A percentile compares a stretch with the other conserved stretches of the same genome.
Conservation (phyloP, 2,329 filamentous ascomycete genomes). For the Fusarium irregulare region DNA sequence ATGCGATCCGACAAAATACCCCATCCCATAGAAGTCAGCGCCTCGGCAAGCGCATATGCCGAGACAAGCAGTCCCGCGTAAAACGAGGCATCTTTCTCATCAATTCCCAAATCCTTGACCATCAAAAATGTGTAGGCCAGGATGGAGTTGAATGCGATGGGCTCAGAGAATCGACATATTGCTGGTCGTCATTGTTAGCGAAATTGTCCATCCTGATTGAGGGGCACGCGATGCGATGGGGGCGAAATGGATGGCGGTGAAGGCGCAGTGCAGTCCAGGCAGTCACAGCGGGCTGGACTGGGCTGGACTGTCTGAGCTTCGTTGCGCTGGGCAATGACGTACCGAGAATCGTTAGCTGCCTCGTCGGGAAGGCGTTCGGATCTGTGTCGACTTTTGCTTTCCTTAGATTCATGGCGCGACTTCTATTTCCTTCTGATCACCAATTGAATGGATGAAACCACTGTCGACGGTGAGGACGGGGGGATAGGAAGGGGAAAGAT, state of each 20-base stretch:
- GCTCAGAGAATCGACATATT: constrained; percentile 72
- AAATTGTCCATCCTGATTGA: background rate
- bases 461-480: constrained; percentile 1
- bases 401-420: constrained; percentile 22
- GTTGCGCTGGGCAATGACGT: constrained; percentile 3
- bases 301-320: background rate
- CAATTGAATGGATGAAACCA: background rate
- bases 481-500: background rate
- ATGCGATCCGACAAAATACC: constrained; percentile 67
- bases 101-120: constrained; percentile 82
- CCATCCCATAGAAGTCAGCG: constrained; percentile 78
- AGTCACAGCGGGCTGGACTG: background rate
- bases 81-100: constrained; percentile 75
- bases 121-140: constrained; percentile 90
- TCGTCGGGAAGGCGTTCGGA: constrained; percentile 28
- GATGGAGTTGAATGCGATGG: constrained; percentile 93
- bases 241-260: constrained; percentile 5
- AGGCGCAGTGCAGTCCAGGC: background rate
- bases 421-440: background rate
- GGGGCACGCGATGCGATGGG: background rate
- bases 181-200: constrained; percentile 24
- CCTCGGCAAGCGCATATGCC: constrained; percentile 87
- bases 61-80: constrained; percentile 90
- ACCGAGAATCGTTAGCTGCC: constrained; percentile 30
- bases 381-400: constrained; percentile 15